Conservation (phyloP, 768 basidiomycete species). For the Cyclocybe cylindracea region DNA sequence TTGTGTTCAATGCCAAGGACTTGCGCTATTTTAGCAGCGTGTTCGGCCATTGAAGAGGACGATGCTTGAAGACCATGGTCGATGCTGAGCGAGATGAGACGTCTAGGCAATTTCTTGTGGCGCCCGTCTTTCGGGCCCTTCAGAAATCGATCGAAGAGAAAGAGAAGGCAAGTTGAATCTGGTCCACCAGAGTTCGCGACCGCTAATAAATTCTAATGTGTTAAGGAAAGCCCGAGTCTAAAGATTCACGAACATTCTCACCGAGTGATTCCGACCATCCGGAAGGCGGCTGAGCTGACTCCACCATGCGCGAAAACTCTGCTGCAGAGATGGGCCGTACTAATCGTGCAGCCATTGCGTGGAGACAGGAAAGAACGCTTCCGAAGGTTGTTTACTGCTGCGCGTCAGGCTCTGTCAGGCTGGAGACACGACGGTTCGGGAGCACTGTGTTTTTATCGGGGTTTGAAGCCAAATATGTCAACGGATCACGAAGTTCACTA, state of each 20-base stretch:
- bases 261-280: slow-evolving; percentile 55
- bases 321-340: slow-evolving; percentile 38
- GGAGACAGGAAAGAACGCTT: neutral
- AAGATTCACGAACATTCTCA: slow-evolving; percentile 19
- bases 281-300: slow-evolving; percentile 44
- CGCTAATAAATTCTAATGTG: slow-evolving; percentile 36
- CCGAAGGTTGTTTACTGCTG: neutral
- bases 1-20: slow-evolving; percentile 47
- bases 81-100: slow-evolving; percentile 61
- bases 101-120: slow-evolving; percentile 4
- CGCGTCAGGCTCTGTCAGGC: neutral
- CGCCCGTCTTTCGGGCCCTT: slow-evolving; percentile 12
- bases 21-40: slow-evolving; percentile 43
- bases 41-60: slow-evolving; percentile 56
- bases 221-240: neutral
- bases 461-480: no score
- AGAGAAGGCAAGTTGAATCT: slow-evolving; percentile 80
- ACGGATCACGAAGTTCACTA: no score
- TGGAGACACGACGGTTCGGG: neutral
- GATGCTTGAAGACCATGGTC: slow-evolving; percentile 69
- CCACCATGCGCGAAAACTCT: slow-evolving; percentile 54
- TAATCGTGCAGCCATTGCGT: slow-evolving; percentile 10
- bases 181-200: slow-evolving; percentile 83
- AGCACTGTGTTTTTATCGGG: neutral
- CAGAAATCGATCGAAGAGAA: slow-evolving; percentile 55